These are phyloP conservation scores for Hymenoscyphus occultus DNA, from an alignment of 2,329 filamentous ascomycete species.

Conservation along the genomic window DNA sequence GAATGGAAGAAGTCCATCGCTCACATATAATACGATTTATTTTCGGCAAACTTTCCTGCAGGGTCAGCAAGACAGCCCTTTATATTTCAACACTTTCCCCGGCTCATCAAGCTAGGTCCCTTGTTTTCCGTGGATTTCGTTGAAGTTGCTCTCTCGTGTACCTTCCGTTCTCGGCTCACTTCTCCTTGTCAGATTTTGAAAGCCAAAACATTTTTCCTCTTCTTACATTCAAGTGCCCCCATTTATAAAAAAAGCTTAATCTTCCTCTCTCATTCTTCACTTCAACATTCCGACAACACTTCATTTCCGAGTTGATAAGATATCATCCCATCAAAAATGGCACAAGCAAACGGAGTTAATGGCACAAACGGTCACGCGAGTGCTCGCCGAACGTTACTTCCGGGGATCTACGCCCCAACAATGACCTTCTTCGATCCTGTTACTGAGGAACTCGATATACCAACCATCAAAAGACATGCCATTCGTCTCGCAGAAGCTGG, in stretches of 20 bases:
- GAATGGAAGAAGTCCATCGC: not conserved
- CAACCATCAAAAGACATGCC: conserved; percentile 76
- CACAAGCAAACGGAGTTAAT: conserved; percentile 18
- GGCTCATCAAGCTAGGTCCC: conserved; percentile 3
- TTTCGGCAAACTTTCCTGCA: conserved; percentile 4
- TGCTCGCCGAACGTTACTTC: conserved; percentile 59
- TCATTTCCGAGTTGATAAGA: not conserved
- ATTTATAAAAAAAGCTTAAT: not conserved
- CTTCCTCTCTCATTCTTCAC: conserved; percentile 1
- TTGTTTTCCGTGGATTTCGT: not conserved
- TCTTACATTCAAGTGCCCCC: not conserved
- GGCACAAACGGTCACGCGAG: conserved; percentile 33
- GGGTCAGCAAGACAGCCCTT: conserved; percentile 5
- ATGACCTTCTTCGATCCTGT: conserved; percentile 87
- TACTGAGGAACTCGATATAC: conserved; percentile 81
- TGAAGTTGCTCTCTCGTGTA: conserved; percentile 12
- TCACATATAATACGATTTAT: not conserved
- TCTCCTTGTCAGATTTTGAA: conserved; percentile 13
- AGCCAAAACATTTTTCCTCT: not conserved
- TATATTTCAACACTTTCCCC: conserved; percentile 11
- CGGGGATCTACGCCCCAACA: conserved; percentile 83
- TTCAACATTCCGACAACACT: conserved; percentile 6
- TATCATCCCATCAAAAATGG: conserved; percentile 14
- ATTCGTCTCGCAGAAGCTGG: conserved; percentile 74
- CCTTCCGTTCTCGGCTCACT: conserved; percentile 17